phyloP scores from a whole-genome alignment of 805 yeast species.

The Wickerhamiella kazuoi region DNA sequence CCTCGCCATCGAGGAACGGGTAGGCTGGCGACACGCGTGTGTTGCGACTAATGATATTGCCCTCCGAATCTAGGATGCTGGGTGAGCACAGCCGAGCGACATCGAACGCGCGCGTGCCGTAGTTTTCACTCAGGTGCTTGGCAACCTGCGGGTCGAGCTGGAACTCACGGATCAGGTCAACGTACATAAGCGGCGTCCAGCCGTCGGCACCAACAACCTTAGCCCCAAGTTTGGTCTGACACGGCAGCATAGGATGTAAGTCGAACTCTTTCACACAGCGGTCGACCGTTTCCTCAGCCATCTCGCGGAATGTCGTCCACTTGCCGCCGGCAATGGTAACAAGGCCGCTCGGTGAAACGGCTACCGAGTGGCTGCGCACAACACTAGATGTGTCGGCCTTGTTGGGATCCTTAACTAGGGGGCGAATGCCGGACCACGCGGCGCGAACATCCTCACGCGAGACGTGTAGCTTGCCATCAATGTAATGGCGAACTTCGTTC shows the following conservation, averaged over 20 bases:
- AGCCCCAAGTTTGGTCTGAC: constrained; percentile 32
- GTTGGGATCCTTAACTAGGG: constrained; percentile 64
- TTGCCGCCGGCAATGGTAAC: constrained; percentile 91
- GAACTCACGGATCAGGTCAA: constrained; percentile 67
- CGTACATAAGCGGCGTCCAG: constrained; percentile 54
- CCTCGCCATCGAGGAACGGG: constrained; percentile 72
- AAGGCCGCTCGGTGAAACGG: constrained; percentile 54
- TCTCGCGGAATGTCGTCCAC: constrained; percentile 96
- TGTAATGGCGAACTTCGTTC: constrained; percentile 73
- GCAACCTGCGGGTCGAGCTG: constrained; percentile 58
- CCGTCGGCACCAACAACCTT: constrained; percentile 67
- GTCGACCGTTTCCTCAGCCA: constrained; percentile 89
- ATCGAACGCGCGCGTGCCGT: constrained; percentile 64
- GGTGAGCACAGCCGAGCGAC: constrained; percentile 41
- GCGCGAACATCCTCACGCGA: constrained; percentile 78
- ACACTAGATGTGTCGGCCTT: constrained; percentile 60
- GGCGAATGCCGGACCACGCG: constrained; percentile 96
- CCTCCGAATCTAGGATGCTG: constrained; percentile 19
- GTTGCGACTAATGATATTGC: constrained; percentile 30
- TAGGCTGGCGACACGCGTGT: constrained; percentile 26
- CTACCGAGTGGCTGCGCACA: constrained; percentile 75
- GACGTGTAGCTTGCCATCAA: constrained; percentile 58
- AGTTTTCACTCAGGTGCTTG: constrained; percentile 64
- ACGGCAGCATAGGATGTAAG: constrained; percentile 27
- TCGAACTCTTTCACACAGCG: constrained; percentile 37